Evolutionary conservation across 148 eudicot genomes (phyloP).

Genomic region (Polygonum maritimum): DNA sequence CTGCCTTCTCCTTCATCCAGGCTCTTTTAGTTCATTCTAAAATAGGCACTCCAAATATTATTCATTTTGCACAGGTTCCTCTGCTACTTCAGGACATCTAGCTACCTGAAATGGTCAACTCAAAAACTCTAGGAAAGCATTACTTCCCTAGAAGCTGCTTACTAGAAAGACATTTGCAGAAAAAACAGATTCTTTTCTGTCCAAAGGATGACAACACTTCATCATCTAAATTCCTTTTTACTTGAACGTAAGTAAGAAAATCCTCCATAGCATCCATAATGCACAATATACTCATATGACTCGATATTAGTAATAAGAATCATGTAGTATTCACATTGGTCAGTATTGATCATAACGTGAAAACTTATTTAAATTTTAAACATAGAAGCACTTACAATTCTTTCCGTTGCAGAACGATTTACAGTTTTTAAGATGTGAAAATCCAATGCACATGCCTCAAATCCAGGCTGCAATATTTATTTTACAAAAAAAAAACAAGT

Average conservation of each 20-base stretch:
- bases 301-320: not conserved
- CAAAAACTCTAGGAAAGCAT: not conserved
- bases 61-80: not conserved
- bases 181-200: not conserved
- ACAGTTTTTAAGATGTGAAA: constrained; percentile 56
- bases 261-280: not conserved
- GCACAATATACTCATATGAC: not conserved
- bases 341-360: not conserved
- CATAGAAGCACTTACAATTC: constrained; percentile 40
- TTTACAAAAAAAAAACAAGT: not conserved
- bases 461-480: constrained; percentile 65
- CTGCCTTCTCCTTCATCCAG: not conserved
- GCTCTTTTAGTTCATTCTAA: not conserved
- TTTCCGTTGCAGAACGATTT: constrained; percentile 35
- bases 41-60: not conserved
- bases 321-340: not conserved
- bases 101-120: not conserved
- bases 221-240: not conserved
- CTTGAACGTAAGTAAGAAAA: not conserved
- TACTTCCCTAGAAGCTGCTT: not conserved
- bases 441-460: constrained; percentile 54
- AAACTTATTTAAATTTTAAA: not conserved
- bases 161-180: not conserved
- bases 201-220: not conserved
- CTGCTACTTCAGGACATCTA: too few relatives aligned